phyloP scores from a whole-genome alignment of 768 basidiomycete genomes.

The Hemileccinum impolitum region DNA sequence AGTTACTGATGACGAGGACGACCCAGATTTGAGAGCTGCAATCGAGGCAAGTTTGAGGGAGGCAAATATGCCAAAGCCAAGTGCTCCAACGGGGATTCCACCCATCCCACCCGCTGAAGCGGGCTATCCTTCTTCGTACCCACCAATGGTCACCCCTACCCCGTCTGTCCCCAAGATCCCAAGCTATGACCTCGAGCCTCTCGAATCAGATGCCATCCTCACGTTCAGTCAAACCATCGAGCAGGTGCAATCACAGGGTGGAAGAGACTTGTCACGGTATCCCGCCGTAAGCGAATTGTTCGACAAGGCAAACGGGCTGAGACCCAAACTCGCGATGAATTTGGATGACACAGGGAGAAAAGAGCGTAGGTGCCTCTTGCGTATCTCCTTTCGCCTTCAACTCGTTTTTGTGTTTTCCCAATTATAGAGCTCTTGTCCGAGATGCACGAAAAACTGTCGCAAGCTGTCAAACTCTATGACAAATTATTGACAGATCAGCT shows the following conservation, averaged over 20 bases:
- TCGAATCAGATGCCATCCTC: slow-evolving; percentile 83
- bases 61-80: slow-evolving; percentile 70
- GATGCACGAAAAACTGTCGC: slow-evolving; percentile 92
- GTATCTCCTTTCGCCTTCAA: not conserved
- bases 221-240: slow-evolving; percentile 91
- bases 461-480: slow-evolving; percentile 91
- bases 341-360: slow-evolving; percentile 83
- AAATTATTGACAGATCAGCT: slow-evolving; percentile 82
- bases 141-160: slow-evolving; percentile 35
- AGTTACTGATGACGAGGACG: slow-evolving; percentile 69
- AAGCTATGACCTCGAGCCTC: slow-evolving; percentile 74
- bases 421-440: slow-evolving; percentile 76
- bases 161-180: slow-evolving; percentile 54
- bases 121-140: slow-evolving; percentile 46
- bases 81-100: slow-evolving; percentile 66
- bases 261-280: slow-evolving; percentile 73
- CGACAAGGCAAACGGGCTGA: slow-evolving; percentile 72
- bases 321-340: slow-evolving; percentile 81
- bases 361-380: slow-evolving; percentile 57
- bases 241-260: slow-evolving; percentile 75
- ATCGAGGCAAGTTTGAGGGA: slow-evolving; percentile 96
- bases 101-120: slow-evolving; percentile 54
- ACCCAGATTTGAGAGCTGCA: slow-evolving; percentile 87
- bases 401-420: not conserved
- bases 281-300: slow-evolving; percentile 83